Evolutionary conservation across 306 rosid genomes (phyloP).

Genomic region (Cucumis melo): DNA sequence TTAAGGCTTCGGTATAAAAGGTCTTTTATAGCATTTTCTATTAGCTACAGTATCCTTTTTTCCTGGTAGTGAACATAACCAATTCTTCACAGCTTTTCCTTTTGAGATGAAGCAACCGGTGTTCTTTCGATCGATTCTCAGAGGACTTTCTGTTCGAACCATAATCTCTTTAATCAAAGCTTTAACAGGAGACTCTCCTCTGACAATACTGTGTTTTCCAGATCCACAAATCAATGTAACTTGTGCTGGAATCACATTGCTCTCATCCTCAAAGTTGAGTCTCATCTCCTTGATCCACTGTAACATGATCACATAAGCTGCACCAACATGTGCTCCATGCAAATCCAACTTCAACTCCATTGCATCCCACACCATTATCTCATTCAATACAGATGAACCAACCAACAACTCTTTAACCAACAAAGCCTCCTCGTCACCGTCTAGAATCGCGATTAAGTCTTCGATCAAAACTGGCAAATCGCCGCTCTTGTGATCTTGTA

Average conservation of each 20-base stretch:
- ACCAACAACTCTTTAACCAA: conserved; percentile 47
- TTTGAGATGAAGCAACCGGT: conserved; percentile 65
- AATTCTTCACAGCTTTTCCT: conserved; percentile 47
- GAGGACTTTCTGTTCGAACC: conserved; percentile 39
- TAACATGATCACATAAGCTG: conserved; percentile 51
- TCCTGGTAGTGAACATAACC: conserved; percentile 22
- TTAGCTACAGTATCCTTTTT: too few species aligned
- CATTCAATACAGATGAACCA: conserved; percentile 33
- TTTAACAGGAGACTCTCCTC: conserved; percentile 59
- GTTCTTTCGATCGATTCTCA: conserved; percentile 56
- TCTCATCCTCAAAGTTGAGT: conserved; percentile 17
- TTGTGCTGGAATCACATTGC: conserved; percentile 22
- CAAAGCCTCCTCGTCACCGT: conserved; percentile 43
- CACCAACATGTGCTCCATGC: conserved; percentile 62
- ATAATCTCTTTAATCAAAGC: conserved; percentile 50
- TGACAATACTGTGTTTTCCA: conserved; percentile 69
- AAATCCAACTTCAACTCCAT: conserved; percentile 65
- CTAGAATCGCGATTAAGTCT: conserved; percentile 24
- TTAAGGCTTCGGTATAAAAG: too few species aligned
- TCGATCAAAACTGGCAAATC: conserved; percentile 28
- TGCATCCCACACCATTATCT: conserved; percentile 50
- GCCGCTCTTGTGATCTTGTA: conserved; percentile 13
- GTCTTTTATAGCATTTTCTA: too few species aligned
- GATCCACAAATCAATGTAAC: conserved; percentile 49
- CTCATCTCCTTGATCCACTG: conserved; percentile 63